phyloP scores from a whole-genome alignment of 495 filamentous ascomycete genomes.

The Penicillium angulare region DNA sequence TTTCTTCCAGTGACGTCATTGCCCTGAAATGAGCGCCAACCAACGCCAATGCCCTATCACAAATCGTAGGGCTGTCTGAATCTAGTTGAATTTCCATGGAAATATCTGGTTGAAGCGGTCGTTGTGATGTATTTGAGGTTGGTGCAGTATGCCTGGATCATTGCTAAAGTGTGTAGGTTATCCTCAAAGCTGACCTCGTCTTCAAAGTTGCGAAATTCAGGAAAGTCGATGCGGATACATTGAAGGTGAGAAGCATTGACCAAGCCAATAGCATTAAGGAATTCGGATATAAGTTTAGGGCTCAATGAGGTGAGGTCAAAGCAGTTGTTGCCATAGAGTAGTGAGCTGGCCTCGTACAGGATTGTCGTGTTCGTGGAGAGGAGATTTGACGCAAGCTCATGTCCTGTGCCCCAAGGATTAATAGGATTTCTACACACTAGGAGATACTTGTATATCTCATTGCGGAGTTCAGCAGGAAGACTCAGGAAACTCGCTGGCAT shows the following conservation, averaged over 20 bases:
- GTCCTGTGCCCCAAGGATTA: conserved; percentile 5
- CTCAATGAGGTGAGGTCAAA: conserved; percentile 5
- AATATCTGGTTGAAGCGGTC: not conserved
- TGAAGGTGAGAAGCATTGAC: conserved; percentile 9
- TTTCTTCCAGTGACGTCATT: conserved; percentile 9
- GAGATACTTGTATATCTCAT: conserved; percentile 15
- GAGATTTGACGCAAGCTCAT: conserved; percentile 6
- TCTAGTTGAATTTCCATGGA: not conserved
- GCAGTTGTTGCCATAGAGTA: conserved; percentile 14
- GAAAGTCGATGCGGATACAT: conserved; percentile 12
- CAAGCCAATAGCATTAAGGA: conserved; percentile 8
- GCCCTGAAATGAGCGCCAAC: conserved; percentile 5
- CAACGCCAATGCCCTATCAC: conserved; percentile 5
- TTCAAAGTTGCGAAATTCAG: conserved; percentile 1
- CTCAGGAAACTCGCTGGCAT: conserved; percentile 6
- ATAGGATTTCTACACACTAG: conserved; percentile 9
- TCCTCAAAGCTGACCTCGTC: conserved; percentile 7
- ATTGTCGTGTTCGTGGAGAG: conserved; percentile 9
- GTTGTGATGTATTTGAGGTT: conserved; percentile 6
- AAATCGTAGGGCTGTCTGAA: conserved; percentile 4
- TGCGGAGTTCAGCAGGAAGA: conserved; percentile 12
- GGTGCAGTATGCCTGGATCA: conserved; percentile 4
- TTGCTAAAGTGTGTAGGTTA: conserved; percentile 7
- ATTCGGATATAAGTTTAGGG: not conserved
- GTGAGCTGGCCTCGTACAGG: conserved; percentile 6